Evolutionary conservation across 2,329 filamentous ascomycete genomes (phyloP), one percentile per base, ranked within the genome.

Genomic region (Harringtonia aguacate): DNA sequence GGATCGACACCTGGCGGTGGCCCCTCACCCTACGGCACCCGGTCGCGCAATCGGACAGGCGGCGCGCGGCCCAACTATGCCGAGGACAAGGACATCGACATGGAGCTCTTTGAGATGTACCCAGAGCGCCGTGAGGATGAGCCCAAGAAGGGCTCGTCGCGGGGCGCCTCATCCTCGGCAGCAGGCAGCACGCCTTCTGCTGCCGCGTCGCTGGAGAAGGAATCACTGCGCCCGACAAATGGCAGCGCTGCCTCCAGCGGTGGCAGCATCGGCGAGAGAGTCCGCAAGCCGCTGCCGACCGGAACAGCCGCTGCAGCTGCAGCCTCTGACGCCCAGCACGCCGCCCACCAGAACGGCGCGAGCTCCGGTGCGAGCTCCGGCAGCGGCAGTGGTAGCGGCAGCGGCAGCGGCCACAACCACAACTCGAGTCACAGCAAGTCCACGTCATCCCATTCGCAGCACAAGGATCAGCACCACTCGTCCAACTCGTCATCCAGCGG

Each of bases 21-120:
- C 24, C 69, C 82, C 41, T 80, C 79, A 53, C 81, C 79, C 39
- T 95, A 98, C 64, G 90, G 90, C 57, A 98, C 92, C 60, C 84
- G 89, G 56, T 95, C 89, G 55, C 84, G 92, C 61, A 94, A 94
- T 64, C 83, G 89, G 57, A 81, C 77, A 46, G 84, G 84, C 56
- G 79, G 75, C 53, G 75, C 84, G 54, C 84, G 92, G 53, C 81
- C 84, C 52, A 98, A 98, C 65, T 98, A 98, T 64, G 90, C 92
- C 41, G 92, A 98, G 66, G 86, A 90, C 64, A 85, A 77, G 65
- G 90, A 95, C 62, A 72, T 89, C 53, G 90, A 97, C 56, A 79
- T 86, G 63, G 92, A 97, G 47, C 65, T 73, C 60, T 86, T 88
- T 61, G 90, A 95, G 56, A 75, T 73, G 60, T 67, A 72, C 57